phyloP scores from a whole-genome alignment of 1,284 basidiomycete genomes.

The Trichosporon ovoides region DNA sequence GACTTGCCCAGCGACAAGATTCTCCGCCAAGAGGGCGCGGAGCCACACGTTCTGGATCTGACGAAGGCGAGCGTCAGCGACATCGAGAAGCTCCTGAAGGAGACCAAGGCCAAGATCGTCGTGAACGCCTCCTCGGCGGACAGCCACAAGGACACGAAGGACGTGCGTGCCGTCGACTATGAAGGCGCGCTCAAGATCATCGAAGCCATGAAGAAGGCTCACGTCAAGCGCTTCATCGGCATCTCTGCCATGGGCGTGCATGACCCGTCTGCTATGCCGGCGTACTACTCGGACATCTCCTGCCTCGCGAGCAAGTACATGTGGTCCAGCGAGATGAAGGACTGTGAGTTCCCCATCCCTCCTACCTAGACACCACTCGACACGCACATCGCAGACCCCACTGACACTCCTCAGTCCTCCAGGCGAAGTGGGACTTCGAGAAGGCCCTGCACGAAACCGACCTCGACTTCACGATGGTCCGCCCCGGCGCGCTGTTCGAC shows the following conservation, averaged over 20 bases:
- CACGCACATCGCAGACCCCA: too few relatives aligned
- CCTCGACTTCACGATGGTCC: background rate
- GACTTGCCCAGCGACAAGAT: background rate
- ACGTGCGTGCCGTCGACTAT: background rate
- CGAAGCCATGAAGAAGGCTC: background rate
- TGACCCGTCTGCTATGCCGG: background rate
- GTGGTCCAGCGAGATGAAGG: background rate
- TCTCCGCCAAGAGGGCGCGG: background rate
- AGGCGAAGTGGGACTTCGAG: background rate
- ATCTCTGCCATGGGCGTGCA: background rate
- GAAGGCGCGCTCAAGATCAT: background rate
- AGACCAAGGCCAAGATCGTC: background rate
- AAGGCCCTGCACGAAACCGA: background rate
- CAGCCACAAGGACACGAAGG: background rate
- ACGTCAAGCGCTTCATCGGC: background rate
- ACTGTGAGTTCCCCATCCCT: too few relatives aligned
- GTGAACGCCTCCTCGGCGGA: background rate
- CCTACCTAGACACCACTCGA: too few relatives aligned
- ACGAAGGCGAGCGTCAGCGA: background rate
- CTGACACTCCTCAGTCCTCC: background rate
- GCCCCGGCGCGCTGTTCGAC: background rate
- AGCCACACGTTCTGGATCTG: background rate
- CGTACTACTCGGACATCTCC: background rate
- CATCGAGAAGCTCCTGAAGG: background rate
- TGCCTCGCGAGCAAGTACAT: slow-evolving; percentile 2